Conservation (phyloP, 495 filamentous ascomycete genomes). For the Neurospora sp. region DNA sequence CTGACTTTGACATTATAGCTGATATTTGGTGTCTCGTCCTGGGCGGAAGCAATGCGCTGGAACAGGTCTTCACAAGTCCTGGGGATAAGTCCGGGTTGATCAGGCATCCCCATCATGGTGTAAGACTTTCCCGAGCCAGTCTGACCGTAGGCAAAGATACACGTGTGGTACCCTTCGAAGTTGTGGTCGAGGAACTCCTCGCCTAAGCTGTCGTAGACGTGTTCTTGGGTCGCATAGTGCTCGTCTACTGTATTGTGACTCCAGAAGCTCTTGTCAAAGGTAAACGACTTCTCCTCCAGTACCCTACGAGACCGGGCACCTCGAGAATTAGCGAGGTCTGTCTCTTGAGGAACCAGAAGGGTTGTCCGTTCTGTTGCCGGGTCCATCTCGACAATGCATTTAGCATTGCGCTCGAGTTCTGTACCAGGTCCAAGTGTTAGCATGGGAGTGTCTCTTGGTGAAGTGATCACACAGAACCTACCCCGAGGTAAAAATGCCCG, state of each 20-base stretch:
- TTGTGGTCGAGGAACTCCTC: conserved; percentile 99
- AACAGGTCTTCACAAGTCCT: conserved; percentile 97
- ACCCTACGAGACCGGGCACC: conserved; percentile 58
- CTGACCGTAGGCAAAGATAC: conserved; percentile 98
- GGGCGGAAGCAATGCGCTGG: conserved; percentile 78
- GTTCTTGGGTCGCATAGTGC: conserved; percentile 57
- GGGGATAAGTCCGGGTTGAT: conserved; percentile 83
- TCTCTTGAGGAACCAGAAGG: conserved; percentile 55
- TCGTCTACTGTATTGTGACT: conserved; percentile 67
- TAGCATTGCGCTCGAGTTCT: conserved; percentile 73
- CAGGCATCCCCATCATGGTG: conserved; percentile 95
- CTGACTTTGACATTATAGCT: conserved; percentile 94
- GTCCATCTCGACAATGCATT: conserved; percentile 86
- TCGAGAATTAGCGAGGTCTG: conserved; percentile 55
- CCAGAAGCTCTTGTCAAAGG: conserved; percentile 98
- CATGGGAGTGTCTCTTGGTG: neutral
- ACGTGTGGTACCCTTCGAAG: conserved; percentile 98
- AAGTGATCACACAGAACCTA: conserved; percentile 26
- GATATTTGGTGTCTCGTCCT: conserved; percentile 65
- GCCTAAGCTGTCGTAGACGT: conserved; percentile 88
- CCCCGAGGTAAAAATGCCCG: conserved; percentile 83
- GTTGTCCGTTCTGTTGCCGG: conserved; percentile 72
- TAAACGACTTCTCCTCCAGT: conserved; percentile 81
- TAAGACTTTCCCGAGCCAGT: conserved; percentile 97
- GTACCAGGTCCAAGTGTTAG: neutral